Evolutionary conservation across 192 early-diverging fungal genomes (phyloP).

Genomic region (Coemansia sp.): DNA sequence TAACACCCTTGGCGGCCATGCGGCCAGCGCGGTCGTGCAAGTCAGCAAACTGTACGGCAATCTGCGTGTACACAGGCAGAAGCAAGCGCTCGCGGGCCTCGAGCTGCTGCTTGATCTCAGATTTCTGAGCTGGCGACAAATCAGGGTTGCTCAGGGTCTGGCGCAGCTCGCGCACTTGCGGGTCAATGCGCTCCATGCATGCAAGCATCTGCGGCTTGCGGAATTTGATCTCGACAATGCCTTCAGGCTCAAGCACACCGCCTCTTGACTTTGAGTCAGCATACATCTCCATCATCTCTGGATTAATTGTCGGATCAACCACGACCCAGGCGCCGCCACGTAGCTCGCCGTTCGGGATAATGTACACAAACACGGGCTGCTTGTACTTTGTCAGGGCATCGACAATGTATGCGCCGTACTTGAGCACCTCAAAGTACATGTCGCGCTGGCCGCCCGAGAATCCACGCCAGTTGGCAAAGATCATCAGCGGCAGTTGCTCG

Average conservation of each 20-base stretch:
- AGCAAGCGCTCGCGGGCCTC: constrained; percentile 84
- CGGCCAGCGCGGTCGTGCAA: constrained; percentile 94
- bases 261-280: constrained; percentile 87
- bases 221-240: constrained; percentile 98
- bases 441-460: constrained; percentile 99
- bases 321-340: constrained; percentile 99
- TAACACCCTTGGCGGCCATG: constrained; percentile 92
- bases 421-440: constrained; percentile 97
- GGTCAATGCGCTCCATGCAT: constrained; percentile 91
- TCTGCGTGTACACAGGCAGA: constrained; percentile 89
- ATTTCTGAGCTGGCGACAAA: constrained; percentile 61
- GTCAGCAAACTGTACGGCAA: constrained; percentile 95
- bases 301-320: constrained; percentile 94
- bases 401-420: constrained; percentile 96
- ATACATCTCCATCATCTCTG: constrained; percentile 99
- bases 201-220: constrained; percentile 87
- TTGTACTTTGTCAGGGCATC: constrained; percentile 95
- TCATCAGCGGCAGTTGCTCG: constrained; percentile 95
- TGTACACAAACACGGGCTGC: constrained; percentile 97
- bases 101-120: constrained; percentile 67
- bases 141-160: constrained; percentile 58
- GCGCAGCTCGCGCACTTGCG: constrained; percentile 74
- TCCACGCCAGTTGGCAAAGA: constrained; percentile 99
- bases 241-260: constrained; percentile 95
- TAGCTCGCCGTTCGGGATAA: constrained; percentile 91